Conservation (phyloP, 1,284 basidiomycete species). For the Trichosporon faecale region DNA sequence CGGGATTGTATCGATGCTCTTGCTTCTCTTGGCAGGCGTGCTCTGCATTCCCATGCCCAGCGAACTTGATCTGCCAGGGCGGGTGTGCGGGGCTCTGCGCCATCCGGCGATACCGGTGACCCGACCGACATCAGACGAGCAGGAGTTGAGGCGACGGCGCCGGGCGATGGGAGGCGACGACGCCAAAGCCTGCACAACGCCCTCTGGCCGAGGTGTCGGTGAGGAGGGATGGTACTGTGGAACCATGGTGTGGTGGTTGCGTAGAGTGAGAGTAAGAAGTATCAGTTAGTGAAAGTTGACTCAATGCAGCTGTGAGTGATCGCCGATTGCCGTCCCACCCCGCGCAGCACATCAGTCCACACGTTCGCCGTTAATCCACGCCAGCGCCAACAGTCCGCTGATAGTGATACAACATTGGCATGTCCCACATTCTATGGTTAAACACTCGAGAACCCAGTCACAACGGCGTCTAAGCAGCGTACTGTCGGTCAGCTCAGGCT, state of each 20-base stretch:
- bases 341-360: neutral
- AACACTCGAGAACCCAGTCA: neutral
- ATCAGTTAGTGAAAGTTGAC: neutral
- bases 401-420: conserved; percentile 12
- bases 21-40: conserved; percentile 26
- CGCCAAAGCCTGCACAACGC: neutral
- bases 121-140: neutral
- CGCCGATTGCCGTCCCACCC: neutral
- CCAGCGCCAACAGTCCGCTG: neutral
- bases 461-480: conserved; percentile 20
- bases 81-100: neutral
- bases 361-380: neutral
- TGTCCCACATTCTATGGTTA: conserved; percentile 9
- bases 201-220: neutral
- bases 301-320: neutral
- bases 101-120: neutral
- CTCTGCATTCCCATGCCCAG: conserved; percentile 34
- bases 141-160: neutral
- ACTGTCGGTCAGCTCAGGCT: conserved; percentile 19
- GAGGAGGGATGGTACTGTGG: neutral
- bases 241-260: neutral
- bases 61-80: neutral
- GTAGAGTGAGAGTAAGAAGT: neutral
- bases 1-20: conserved; percentile 3
- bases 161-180: conserved; percentile 1